phyloP scores from a whole-genome alignment of 495 filamentous ascomycete species.

The Rusavskia elegans region DNA sequence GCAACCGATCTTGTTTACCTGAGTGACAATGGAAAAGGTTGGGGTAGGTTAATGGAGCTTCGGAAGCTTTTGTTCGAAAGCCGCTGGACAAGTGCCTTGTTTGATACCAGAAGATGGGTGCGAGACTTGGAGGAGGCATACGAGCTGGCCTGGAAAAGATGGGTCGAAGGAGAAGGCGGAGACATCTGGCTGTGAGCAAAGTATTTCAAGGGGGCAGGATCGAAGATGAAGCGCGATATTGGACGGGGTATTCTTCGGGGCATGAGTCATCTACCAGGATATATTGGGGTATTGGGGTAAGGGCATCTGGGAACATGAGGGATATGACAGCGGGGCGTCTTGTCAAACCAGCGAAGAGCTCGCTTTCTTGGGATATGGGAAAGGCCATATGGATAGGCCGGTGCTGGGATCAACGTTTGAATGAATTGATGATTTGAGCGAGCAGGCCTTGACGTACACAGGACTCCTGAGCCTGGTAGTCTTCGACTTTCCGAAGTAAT shows the following conservation, averaged over 20 bases:
- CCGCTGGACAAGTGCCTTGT: conserved; percentile 70
- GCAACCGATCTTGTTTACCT: conserved; percentile 52
- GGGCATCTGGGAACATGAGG: background rate
- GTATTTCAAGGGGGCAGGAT: background rate
- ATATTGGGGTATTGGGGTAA: too few relatives aligned
- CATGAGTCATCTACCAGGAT: too few relatives aligned
- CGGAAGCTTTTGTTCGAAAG: conserved; percentile 66
- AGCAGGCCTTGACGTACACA: too few relatives aligned
- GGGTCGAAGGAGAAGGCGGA: conserved; percentile 74
- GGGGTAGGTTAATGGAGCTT: conserved; percentile 56
- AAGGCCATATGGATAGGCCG: background rate
- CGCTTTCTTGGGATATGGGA: conserved; percentile 2
- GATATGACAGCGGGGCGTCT: background rate
- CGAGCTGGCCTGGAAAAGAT: conserved; percentile 70
- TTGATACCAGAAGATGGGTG: conserved; percentile 90
- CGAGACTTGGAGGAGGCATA: conserved; percentile 81
- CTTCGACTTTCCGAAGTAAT: too few relatives aligned
- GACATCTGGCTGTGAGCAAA: conserved; percentile 56
- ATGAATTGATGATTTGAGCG: too few relatives aligned
- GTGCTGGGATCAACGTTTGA: too few relatives aligned
- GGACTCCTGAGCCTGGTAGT: too few relatives aligned
- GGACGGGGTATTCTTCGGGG: background rate
- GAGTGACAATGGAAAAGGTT: conserved; percentile 28
- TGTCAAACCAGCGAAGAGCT: conserved; percentile 7
- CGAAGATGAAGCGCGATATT: background rate